These are phyloP conservation scores for Cutaneotrichosporon sp. DNA, from an alignment of 1,284 basidiomycete genomes.

Conservation along the genomic window DNA sequence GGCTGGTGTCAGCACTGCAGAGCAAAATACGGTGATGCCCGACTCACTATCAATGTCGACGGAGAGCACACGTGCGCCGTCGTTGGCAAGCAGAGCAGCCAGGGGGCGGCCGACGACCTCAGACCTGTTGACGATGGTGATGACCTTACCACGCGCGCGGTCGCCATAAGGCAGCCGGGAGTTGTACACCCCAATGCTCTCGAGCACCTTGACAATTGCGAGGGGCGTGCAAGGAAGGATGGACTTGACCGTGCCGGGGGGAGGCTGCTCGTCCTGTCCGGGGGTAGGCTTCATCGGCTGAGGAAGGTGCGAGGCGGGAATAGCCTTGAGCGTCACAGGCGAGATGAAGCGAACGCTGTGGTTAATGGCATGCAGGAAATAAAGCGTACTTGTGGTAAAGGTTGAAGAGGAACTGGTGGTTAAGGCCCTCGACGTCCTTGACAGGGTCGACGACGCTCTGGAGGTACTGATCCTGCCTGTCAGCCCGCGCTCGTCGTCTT, in stretches of 20 bases:
- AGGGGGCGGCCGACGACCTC: constrained; percentile 91
- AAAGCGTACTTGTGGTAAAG: constrained; percentile 84
- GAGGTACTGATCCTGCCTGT: constrained; percentile 80
- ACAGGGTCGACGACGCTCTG: constrained; percentile 74
- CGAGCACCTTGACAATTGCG: constrained; percentile 91
- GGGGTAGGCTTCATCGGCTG: constrained; percentile 21
- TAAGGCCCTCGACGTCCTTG: constrained; percentile 95
- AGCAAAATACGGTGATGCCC: not conserved
- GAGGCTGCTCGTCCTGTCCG: constrained; percentile 52
- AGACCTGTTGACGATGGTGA: constrained; percentile 34
- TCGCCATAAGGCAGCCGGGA: constrained; percentile 86
- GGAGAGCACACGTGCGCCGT: constrained; percentile 86
- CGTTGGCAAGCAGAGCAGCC: constrained; percentile 83
- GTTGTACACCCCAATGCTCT: constrained; percentile 89
- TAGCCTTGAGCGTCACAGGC: constrained; percentile 46
- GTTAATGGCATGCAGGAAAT: not conserved
- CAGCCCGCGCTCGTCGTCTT: constrained; percentile 52
- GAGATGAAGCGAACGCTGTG: constrained; percentile 62
- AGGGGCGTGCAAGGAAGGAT: constrained; percentile 96
- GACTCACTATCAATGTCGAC: constrained; percentile 77
- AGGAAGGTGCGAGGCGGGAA: constrained; percentile 39
- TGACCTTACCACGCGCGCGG: constrained; percentile 61
- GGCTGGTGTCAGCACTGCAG: constrained; percentile 37
- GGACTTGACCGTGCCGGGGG: constrained; percentile 54
- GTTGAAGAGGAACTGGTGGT: constrained; percentile 95